Evolutionary conservation across 2,329 filamentous ascomycete genomes (phyloP), one percentile per base, ranked within the genome.

Genomic region (Beauveria australis): DNA sequence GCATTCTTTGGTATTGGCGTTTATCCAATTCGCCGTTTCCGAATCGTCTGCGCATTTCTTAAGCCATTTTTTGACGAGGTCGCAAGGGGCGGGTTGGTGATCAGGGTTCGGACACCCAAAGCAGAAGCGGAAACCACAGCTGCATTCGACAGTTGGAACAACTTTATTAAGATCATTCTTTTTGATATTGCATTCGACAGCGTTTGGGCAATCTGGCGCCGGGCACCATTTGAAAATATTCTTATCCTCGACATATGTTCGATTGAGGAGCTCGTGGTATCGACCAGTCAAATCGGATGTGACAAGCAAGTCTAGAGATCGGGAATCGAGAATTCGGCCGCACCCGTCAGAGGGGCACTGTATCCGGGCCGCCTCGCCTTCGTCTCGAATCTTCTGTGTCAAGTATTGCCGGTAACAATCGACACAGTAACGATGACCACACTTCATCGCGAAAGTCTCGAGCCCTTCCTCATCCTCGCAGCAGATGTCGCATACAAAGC

Each of bases 1-100:
- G 65, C 94, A 99, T 73, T 99, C 94, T 72, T 99, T 99, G 2
- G 94, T 99, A 73, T 99, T 96, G 52, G 94, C 94, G 0, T 93
- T 97, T 64, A 99, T 99, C 94, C 94, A 99, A 73, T 99, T 99
- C 4, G 94, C 93, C 0, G 94, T 99, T 74, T 99, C 94, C 0
- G 91, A 96, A 70, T 99, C 94, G 72, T 99, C 94, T 61, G 94
- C 94, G 71, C 94, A 99, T 73, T 99, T 99, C 79, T 97, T 96
- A 14, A 99, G 75, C 94, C 94, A 99, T 71, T 84, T 88, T 81
- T 94, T 97, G 56, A 97, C 93, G 56, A 99, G 76, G 28, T 86
- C 82, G 73, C 94, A 99, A 0, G 94, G 93, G 3, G 93, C 90
- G 3, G 94, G 94, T 69, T 96, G 93, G 70, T 99, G 94, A 69